These are phyloP conservation scores for Tuber aestivum DNA, from an alignment of 495 filamentous ascomycete genomes.

Conservation along the genomic window DNA sequence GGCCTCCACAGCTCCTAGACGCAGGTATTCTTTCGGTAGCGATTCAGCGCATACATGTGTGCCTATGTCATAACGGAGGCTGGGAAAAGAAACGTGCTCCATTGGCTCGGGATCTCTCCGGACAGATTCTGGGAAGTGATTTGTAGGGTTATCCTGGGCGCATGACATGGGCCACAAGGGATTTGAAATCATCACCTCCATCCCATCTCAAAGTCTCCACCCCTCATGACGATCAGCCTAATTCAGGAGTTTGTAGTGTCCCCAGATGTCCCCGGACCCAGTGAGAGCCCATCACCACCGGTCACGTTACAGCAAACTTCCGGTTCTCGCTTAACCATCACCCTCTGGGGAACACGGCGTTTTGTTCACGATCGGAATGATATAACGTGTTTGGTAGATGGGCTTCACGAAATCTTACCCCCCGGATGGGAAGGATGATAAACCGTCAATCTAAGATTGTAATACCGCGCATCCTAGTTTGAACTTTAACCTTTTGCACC, in stretches of 20 bases:
- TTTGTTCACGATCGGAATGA: not conserved
- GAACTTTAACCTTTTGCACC: not conserved
- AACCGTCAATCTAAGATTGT: not conserved
- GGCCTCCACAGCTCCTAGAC: not conserved
- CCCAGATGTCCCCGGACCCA: not conserved
- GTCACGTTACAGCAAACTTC: not conserved
- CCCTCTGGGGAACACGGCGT: not conserved
- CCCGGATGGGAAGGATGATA: not conserved
- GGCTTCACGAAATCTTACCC: not conserved
- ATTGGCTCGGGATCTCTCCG: not conserved
- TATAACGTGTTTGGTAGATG: not conserved
- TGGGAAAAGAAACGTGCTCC: not conserved
- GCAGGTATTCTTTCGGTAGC: not conserved
- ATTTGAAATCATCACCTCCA: not conserved
- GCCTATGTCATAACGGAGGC: not conserved
- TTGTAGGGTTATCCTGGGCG: no score
- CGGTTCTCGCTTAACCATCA: not conserved
- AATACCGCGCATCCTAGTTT: not conserved
- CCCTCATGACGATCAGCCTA: not conserved
- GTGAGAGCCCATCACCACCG: not conserved
- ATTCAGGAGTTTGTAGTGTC: not conserved
- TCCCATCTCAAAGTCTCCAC: not conserved
- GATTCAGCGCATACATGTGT: not conserved
- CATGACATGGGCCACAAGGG: not conserved
- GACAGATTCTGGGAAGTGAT: not conserved